A percentile compares a stretch with the other conserved stretches of the same genome.
Evolutionary conservation across 139 green algal genomes (phyloP).

Genomic region (Micractinium sp.): DNA sequence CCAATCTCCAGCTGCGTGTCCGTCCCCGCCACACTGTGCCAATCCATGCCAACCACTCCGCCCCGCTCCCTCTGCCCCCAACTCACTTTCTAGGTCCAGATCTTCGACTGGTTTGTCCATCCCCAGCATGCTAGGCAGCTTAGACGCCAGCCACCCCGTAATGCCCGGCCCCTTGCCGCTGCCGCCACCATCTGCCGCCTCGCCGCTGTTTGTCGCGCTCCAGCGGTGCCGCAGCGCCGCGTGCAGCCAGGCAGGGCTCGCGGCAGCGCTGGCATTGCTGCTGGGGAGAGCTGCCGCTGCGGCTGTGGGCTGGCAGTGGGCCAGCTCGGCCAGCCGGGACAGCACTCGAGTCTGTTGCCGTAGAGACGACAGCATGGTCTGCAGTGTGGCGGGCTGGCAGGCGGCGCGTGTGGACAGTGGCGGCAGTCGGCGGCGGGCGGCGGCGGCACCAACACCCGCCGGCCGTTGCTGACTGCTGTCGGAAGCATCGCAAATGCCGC

Average conservation of each 20-base stretch:
- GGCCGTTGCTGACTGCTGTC: background rate
- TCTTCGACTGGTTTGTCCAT: conserved; percentile 14
- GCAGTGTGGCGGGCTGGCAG: background rate
- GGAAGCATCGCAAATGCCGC: no score
- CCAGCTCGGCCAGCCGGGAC: background rate
- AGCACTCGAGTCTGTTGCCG: conserved; percentile 12
- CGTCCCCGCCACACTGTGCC: no score
- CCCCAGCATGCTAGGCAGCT: conserved; percentile 4
- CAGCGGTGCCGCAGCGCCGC: background rate
- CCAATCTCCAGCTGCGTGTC: no score
- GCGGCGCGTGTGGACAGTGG: background rate
- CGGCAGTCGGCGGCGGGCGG: background rate
- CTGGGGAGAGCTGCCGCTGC: background rate
- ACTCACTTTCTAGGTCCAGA: conserved; percentile 34
- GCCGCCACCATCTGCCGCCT: background rate
- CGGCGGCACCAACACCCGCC: background rate
- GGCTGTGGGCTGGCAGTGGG: background rate
- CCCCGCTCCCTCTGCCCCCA: background rate
- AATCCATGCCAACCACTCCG: background rate
- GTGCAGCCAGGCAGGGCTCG: background rate
- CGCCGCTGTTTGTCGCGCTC: background rate
- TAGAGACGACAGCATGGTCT: conserved; percentile 8
- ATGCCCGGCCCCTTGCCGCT: conserved; percentile 4
- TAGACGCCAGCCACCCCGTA: conserved; percentile 22
- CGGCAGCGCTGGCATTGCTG: background rate